Base-by-base conservation (phyloP, 331 rosid genomes). In the Phaseolus coccineus region DNA sequence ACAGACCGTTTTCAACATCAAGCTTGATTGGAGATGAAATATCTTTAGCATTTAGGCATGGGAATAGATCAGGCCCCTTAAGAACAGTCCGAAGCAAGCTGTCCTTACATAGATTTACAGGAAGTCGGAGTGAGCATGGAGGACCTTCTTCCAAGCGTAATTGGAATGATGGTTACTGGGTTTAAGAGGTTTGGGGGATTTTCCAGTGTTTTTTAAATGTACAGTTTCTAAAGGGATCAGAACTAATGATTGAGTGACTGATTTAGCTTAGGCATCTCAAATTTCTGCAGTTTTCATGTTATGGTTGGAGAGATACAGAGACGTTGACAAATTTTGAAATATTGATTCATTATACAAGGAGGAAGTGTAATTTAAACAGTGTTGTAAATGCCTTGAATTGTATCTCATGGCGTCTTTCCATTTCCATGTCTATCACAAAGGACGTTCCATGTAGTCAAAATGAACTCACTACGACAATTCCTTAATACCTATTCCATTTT, bases 81-180 rank as follows among this genome's bases (percentile, higher is more conserved):
- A 92, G 91, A 90, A 91, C 94, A 15, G 85, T 85, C 75, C 83
- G 94, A 55, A 94, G 88, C 90, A 94, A 90, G 87, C 87, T 89
- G 12, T 83, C 93, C 6, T 81, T 94, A 10, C 87, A 91, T 78
- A 90, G 89, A 87, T 85, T 85, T 78, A 59, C 91, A 3, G 98
- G 97, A 44, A 94, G 98, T 79, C 87, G 88, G 89, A 93, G 98
- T 62, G 98, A 94, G 77, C 98, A 94, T 11, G 92, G 97, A 30
- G 96, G 88, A 40, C 76, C 67, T 56, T 87, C 90, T 74, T 80
- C 93, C 46, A 91, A 77, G 83, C 87, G 81, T 13, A 67, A 44
- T 82, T 75, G 88, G 89, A 86, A 84, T 39, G 86, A 85, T 69
- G 84, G 85, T 44, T 80, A 19, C 77, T 86, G 91, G 90, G 90